These are phyloP conservation scores for Mollisiaceae sp. DNA, from an alignment of 2,329 filamentous ascomycete genomes.

Conservation along the genomic window DNA sequence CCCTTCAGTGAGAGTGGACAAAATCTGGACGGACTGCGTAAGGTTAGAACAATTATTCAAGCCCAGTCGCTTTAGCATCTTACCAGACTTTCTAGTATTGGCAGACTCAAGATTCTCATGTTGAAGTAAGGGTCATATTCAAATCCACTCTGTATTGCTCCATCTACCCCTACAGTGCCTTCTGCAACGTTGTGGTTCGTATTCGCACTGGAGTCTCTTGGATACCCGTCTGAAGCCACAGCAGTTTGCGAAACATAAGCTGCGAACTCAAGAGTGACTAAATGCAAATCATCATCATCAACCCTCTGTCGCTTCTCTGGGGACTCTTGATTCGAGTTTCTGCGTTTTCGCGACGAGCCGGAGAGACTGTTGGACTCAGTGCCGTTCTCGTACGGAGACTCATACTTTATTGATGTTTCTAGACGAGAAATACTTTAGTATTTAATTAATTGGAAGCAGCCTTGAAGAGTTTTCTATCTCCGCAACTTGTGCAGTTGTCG, in stretches of 20 bases:
- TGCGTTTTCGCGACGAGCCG: constrained; percentile 48
- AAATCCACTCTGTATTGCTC: constrained; percentile 21
- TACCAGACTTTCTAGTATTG: constrained; percentile 66
- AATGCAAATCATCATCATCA: neutral
- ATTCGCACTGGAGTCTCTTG: neutral
- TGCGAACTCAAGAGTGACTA: neutral
- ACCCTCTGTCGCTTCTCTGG: constrained; percentile 23
- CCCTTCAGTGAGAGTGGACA: constrained; percentile 61
- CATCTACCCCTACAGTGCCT: neutral
- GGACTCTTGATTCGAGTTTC: constrained; percentile 23
- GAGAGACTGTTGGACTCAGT: neutral
- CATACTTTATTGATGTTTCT: neutral
- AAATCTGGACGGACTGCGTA: constrained; percentile 60
- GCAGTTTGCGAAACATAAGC: neutral
- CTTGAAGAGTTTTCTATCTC: neutral
- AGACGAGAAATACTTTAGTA: neutral
- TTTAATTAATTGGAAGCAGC: neutral
- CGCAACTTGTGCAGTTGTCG: neutral
- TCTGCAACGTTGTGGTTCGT: neutral
- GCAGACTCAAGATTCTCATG: constrained; percentile 62
- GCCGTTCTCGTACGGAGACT: neutral
- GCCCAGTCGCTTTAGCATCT: constrained; percentile 32
- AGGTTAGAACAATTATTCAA: constrained; percentile 21
- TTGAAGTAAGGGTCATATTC: constrained; percentile 39
- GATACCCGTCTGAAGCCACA: neutral